Conservation (phyloP, 2,329 filamentous ascomycete species). For the Fusarium sp. region DNA sequence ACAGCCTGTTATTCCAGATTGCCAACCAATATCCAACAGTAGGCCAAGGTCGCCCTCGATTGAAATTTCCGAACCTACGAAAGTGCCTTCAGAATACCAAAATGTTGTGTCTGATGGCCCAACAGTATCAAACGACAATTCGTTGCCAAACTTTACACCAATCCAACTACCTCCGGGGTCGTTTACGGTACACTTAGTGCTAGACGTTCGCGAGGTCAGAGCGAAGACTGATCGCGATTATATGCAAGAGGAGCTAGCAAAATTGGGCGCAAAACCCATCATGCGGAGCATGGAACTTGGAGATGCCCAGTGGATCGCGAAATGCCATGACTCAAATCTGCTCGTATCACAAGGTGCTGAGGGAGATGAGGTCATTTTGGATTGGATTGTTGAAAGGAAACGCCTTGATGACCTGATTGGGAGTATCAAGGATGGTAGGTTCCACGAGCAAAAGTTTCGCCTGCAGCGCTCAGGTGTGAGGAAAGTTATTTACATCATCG, state of each 20-base stretch:
- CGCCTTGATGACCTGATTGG: conserved; percentile 80
- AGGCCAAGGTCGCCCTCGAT: conserved; percentile 29
- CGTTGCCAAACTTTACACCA: conserved; percentile 62
- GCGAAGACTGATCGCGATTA: conserved; percentile 79
- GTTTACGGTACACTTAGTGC: conserved; percentile 76
- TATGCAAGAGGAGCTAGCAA: conserved; percentile 75
- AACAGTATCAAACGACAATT: conserved; percentile 40
- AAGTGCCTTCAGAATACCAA: conserved; percentile 43
- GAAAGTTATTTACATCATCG: conserved; percentile 81
- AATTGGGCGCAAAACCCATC: conserved; percentile 71
- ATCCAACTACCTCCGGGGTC: conserved; percentile 70
- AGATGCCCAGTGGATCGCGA: conserved; percentile 83
- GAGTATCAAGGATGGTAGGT: conserved; percentile 84
- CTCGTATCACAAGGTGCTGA: conserved; percentile 66
- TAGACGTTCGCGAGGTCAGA: conserved; percentile 80
- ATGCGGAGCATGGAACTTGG: conserved; percentile 77
- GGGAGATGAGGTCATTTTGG: conserved; percentile 76
- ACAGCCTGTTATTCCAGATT: background rate
- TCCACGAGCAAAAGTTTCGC: conserved; percentile 86
- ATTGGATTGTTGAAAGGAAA: conserved; percentile 85
- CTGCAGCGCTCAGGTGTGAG: conserved; percentile 76
- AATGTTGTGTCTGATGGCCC: conserved; percentile 54
- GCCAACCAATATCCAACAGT: background rate
- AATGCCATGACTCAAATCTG: conserved; percentile 67
- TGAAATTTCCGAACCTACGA: conserved; percentile 14